A percentile compares a stretch with the other conserved stretches of the same genome.
Evolutionary conservation across 257 asterid genomes (phyloP).

Genomic region (Fraxinus excelsior): DNA sequence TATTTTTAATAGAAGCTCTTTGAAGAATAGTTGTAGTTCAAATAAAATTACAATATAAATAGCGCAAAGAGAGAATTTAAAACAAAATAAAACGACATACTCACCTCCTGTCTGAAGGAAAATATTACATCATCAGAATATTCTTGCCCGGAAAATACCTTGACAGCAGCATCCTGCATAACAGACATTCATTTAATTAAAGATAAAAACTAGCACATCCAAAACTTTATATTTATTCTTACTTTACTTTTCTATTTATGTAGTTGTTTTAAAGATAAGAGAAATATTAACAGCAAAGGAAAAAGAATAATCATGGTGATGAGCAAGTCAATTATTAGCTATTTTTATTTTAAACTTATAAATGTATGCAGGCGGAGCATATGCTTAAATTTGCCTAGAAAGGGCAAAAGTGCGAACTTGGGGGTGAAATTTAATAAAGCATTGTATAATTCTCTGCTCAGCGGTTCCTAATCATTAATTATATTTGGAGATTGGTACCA

Average conservation of each 20-base stretch:
- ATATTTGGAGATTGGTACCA: neutral
- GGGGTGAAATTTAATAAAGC: neutral
- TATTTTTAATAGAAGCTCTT: neutral
- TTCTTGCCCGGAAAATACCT: conserved; percentile 84
- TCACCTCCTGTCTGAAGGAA: conserved; percentile 90
- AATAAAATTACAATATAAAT: neutral
- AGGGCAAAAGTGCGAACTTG: neutral
- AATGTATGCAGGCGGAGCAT: neutral
- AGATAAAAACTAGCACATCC: conserved; percentile 1
- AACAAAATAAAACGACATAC: conserved; percentile 4
- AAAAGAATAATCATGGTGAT: neutral
- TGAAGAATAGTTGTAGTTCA: neutral
- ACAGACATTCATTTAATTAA: conserved; percentile 30
- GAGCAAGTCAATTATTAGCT: neutral
- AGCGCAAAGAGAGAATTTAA: neutral
- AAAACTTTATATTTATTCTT: neutral
- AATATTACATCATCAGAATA: conserved; percentile 80
- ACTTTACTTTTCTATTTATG: neutral
- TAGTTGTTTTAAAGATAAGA: neutral
- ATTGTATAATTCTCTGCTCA: neutral
- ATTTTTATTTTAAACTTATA: too few relatives aligned
- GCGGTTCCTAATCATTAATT: neutral
- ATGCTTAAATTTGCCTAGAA: too few relatives aligned
- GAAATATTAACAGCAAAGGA: neutral
- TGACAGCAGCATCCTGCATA: conserved; percentile 91